Evolutionary conservation across 140 eudicot species (phyloP).

Genomic region (Ambrosia hybrid): DNA sequence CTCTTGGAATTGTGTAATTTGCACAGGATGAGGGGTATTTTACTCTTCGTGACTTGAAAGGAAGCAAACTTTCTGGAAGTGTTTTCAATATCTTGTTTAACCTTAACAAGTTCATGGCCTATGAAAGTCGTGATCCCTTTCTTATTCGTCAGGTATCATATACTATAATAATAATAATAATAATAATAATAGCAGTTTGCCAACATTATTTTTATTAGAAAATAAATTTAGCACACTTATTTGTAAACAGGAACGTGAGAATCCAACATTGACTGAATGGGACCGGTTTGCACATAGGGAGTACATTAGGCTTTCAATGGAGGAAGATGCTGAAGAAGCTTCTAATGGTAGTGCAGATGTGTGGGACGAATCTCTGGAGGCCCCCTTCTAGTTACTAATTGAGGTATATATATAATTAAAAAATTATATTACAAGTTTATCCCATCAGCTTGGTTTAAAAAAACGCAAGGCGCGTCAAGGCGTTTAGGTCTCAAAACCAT

Average conservation of each 20-base stretch:
- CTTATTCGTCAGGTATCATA: conserved; percentile 76
- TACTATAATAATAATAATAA: neutral
- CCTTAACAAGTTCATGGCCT: conserved; percentile 88
- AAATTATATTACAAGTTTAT: neutral
- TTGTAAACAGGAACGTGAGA: conserved; percentile 76
- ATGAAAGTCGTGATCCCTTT: conserved; percentile 95
- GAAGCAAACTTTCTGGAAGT: conserved; percentile 72
- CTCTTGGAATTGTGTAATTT: neutral
- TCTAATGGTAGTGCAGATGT: conserved; percentile 60
- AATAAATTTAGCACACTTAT: neutral
- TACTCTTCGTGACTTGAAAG: conserved; percentile 71
- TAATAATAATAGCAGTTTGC: neutral
- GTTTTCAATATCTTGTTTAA: conserved; percentile 80
- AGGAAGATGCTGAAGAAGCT: conserved; percentile 56
- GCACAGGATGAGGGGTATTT: conserved; percentile 71
- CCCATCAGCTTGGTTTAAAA: neutral
- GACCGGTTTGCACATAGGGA: conserved; percentile 94
- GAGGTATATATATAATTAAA: neutral
- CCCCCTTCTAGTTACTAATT: conserved; percentile 20
- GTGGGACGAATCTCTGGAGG: conserved; percentile 63
- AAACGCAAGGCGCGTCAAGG: no score
- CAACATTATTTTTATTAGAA: neutral
- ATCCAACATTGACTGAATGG: conserved; percentile 92
- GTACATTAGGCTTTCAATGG: conserved; percentile 88
- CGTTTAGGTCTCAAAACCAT: no score